Evolutionary conservation across 2,329 filamentous ascomycete species (phyloP).

Genomic region (Fusarium verrucosum): DNA sequence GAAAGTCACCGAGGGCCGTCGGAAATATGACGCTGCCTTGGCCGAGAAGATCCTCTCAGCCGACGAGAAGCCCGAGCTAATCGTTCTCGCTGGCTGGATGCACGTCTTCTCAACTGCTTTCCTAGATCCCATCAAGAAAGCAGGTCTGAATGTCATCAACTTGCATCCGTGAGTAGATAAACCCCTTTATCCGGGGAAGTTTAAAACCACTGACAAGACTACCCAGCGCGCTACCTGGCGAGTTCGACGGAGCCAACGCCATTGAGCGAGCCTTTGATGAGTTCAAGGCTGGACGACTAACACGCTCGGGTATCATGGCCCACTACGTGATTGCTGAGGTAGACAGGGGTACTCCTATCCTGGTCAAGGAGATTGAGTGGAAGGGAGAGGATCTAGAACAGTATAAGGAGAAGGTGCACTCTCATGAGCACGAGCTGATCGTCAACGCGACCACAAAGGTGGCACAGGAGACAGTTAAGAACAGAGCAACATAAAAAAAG

Average conservation of each 20-base stretch:
- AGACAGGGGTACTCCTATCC: constrained; percentile 79
- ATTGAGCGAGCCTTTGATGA: constrained; percentile 82
- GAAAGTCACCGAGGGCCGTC: constrained; percentile 65
- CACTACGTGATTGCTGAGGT: constrained; percentile 85
- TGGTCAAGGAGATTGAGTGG: constrained; percentile 74
- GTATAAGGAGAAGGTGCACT: constrained; percentile 78
- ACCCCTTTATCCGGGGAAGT: constrained; percentile 48
- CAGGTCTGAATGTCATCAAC: constrained; percentile 78
- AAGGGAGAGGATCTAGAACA: constrained; percentile 71
- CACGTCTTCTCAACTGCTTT: constrained; percentile 78
- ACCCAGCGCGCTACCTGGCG: constrained; percentile 55
- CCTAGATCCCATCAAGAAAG: constrained; percentile 70
- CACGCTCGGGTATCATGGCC: constrained; percentile 87
- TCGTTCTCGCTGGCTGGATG: constrained; percentile 90
- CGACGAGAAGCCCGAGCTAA: constrained; percentile 72
- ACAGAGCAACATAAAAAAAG: constrained; percentile 13
- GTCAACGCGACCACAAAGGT: constrained; percentile 73
- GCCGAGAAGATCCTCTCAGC: constrained; percentile 64
- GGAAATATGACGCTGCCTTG: constrained; percentile 80
- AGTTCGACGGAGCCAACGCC: constrained; percentile 79
- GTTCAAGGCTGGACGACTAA: constrained; percentile 70
- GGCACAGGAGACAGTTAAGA: constrained; percentile 51
- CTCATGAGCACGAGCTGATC: constrained; percentile 79
- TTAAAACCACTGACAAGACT: constrained; percentile 50
- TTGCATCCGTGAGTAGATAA: constrained; percentile 78